phyloP scores from a whole-genome alignment of 2,329 filamentous ascomycete species.

The Sodiomyces alkalinus region DNA sequence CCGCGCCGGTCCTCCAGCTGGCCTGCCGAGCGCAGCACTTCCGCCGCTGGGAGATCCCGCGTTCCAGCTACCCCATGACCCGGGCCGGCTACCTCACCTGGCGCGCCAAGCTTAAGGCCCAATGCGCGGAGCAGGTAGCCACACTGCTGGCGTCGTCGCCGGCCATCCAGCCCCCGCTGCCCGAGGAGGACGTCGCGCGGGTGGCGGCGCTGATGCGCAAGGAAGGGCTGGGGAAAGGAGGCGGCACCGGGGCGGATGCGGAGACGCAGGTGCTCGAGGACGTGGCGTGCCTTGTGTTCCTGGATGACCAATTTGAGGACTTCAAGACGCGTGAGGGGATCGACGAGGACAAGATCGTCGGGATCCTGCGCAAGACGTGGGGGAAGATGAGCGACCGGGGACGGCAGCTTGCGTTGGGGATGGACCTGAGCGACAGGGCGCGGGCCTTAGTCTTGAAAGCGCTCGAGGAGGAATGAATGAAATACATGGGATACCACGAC shows the following conservation, averaged over 20 bases:
- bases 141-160: conserved; percentile 31
- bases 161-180: conserved; percentile 20
- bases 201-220: conserved; percentile 65
- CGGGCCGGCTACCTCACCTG: conserved; percentile 66
- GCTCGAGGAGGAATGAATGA: conserved; percentile 23
- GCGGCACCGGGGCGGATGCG: too few species aligned
- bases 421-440: conserved; percentile 49
- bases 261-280: conserved; percentile 71
- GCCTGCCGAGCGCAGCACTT: conserved; percentile 79
- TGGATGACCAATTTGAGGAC: conserved; percentile 73
- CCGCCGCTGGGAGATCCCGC: conserved; percentile 66
- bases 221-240: conserved; percentile 50
- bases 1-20: conserved; percentile 53
- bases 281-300: conserved; percentile 72
- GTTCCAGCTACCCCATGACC: conserved; percentile 57
- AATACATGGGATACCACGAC: too few species aligned
- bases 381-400: conserved; percentile 55
- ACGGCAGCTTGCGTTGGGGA: conserved; percentile 46
- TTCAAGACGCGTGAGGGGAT: conserved; percentile 52
- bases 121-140: conserved; percentile 38
- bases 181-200: conserved; percentile 37
- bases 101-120: conserved; percentile 59
- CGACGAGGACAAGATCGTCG: conserved; percentile 64
- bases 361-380: conserved; percentile 60
- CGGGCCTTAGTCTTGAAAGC: conserved; percentile 49